phyloP scores from a whole-genome alignment of 768 basidiomycete genomes.

The Arthromyces matolae region DNA sequence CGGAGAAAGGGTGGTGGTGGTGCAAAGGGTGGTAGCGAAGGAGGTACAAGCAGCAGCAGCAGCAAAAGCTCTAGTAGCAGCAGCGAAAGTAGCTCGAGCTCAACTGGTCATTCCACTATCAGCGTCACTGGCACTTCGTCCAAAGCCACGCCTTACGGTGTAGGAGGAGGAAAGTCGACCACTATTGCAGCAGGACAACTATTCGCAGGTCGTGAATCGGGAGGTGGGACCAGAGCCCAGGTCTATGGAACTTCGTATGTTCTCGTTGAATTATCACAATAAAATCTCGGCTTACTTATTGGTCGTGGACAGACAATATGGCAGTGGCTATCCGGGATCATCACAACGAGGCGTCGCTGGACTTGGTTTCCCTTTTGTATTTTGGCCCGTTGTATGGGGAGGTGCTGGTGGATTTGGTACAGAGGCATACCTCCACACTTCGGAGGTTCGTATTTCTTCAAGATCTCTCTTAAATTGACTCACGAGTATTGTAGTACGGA shows the following conservation, averaged over 20 bases:
- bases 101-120: too few relatives aligned
- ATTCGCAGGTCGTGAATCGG: conserved; percentile 38
- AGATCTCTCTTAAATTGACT: too few relatives aligned
- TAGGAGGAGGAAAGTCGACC: conserved; percentile 21
- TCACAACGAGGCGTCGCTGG: conserved; percentile 36
- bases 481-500: conserved; percentile 39
- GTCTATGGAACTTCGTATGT: conserved; percentile 38
- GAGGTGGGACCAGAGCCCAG: conserved; percentile 42
- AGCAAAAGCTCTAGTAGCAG: too few relatives aligned
- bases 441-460: conserved; percentile 46
- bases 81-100: too few relatives aligned
- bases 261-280: background rate
- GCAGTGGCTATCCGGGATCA: conserved; percentile 52
- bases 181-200: conserved; percentile 35
- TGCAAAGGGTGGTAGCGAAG: too few relatives aligned
- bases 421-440: conserved; percentile 20
- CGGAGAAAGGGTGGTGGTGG: too few relatives aligned
- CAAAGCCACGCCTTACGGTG: conserved; percentile 15
- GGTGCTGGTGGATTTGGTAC: conserved; percentile 19
- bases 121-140: too few relatives aligned
- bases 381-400: conserved; percentile 55
- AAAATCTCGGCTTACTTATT: background rate
- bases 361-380: conserved; percentile 50
- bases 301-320: conserved; percentile 54
- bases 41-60: too few relatives aligned